These are phyloP conservation scores for Drosera capensis DNA, from an alignment of 148 eudicot genomes.

Conservation along the genomic window DNA sequence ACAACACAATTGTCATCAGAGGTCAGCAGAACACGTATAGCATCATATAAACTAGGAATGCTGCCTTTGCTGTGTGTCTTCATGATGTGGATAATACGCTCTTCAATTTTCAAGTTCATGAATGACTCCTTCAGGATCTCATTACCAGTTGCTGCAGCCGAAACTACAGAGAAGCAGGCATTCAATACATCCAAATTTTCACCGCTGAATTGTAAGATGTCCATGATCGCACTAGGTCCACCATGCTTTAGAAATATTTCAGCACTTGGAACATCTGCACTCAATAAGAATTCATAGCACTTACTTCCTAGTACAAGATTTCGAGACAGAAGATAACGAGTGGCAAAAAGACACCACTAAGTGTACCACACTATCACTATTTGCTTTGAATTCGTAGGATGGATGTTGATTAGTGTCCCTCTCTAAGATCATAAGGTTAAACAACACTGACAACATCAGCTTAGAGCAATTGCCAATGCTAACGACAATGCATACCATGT, in stretches of 20 bases:
- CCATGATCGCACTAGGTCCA: slow-evolving; percentile 54
- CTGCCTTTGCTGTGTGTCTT: slow-evolving; percentile 23
- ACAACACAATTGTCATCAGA: slow-evolving; percentile 90
- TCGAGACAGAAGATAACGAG: not conserved
- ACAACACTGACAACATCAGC: too few relatives aligned
- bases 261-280: slow-evolving; percentile 59
- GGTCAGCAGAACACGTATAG: slow-evolving; percentile 55
- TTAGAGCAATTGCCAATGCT: too few relatives aligned
- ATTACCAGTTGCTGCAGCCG: slow-evolving; percentile 72
- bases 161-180: slow-evolving; percentile 61
- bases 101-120: slow-evolving; percentile 66
- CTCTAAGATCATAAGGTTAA: too few relatives aligned
- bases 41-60: slow-evolving; percentile 49
- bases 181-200: slow-evolving; percentile 32
- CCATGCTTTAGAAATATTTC: slow-evolving; percentile 49
- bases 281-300: too few relatives aligned
- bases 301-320: not conserved
- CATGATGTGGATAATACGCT: slow-evolving; percentile 33
- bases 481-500: slow-evolving; percentile 28
- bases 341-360: not conserved
- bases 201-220: slow-evolving; percentile 22
- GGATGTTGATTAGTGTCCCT: too few relatives aligned
- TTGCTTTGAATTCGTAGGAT: too few relatives aligned
- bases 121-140: slow-evolving; percentile 87
- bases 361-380: too few relatives aligned